A percentile compares a stretch with the other conserved stretches of the same genome.
These are phyloP conservation scores for Cladophialophora exuberans DNA, from an alignment of 2,329 filamentous ascomycete species.

Conservation along the genomic window DNA sequence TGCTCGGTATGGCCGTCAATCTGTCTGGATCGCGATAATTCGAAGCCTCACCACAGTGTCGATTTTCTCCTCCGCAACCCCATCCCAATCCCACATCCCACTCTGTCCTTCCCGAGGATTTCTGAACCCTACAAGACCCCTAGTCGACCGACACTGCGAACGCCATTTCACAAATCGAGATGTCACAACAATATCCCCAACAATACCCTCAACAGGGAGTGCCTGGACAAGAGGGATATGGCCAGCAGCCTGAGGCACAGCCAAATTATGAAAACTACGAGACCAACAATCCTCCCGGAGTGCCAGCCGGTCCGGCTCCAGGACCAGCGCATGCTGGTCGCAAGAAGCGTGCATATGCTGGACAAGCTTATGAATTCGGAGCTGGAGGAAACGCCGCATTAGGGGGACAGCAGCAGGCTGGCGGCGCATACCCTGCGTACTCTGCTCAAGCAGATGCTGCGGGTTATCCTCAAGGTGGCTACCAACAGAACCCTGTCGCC, in stretches of 20 bases:
- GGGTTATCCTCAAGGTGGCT: slow-evolving; percentile 48
- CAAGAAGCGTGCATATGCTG: slow-evolving; percentile 95
- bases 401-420: slow-evolving; percentile 53
- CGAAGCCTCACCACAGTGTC: slow-evolving; percentile 21
- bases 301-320: slow-evolving; percentile 37
- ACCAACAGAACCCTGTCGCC: slow-evolving; percentile 42
- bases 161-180: too few species aligned
- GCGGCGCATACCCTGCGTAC: slow-evolving; percentile 66
- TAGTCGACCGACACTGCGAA: too few species aligned
- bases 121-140: neutral
- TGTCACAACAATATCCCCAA: slow-evolving; percentile 45
- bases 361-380: slow-evolving; percentile 91
- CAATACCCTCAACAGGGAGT: slow-evolving; percentile 37
- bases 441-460: slow-evolving; percentile 55
- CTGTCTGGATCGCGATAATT: slow-evolving; percentile 3
- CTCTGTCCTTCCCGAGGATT: neutral
- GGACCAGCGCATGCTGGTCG: slow-evolving; percentile 39
- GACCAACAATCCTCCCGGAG: slow-evolving; percentile 39
- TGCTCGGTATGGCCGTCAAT: slow-evolving; percentile 19
- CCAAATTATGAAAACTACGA: slow-evolving; percentile 45
- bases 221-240: slow-evolving; percentile 50
- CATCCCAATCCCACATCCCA: slow-evolving; percentile 3
- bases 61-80: slow-evolving; percentile 15
- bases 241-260: slow-evolving; percentile 39
- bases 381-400: slow-evolving; percentile 78